Evolutionary conservation across 176 grass and related monocot genomes (phyloP).

Genomic region (Oryza glumipatula): DNA sequence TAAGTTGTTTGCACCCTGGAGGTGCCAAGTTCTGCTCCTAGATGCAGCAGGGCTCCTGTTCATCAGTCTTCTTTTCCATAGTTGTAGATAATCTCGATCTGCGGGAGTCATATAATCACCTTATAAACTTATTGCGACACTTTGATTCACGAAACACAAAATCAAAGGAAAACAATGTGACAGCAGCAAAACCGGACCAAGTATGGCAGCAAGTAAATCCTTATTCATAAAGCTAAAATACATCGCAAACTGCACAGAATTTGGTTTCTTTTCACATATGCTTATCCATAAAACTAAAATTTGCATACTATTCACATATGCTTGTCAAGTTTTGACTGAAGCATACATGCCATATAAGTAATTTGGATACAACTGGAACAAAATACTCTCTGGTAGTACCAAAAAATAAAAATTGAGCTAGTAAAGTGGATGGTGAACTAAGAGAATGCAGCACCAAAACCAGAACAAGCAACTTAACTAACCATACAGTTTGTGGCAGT

Average conservation of each 20-base stretch:
- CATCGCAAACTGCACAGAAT: too few relatives aligned
- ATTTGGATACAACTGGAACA: background rate
- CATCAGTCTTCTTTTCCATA: conserved; percentile 82
- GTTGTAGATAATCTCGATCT: conserved; percentile 94
- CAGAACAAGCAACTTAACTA: background rate
- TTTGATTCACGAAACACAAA: conserved; percentile 4
- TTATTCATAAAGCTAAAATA: too few relatives aligned
- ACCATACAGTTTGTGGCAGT: background rate
- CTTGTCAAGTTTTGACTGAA: too few relatives aligned
- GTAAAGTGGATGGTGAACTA: background rate
- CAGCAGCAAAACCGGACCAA: background rate
- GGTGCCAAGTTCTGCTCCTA: conserved; percentile 40
- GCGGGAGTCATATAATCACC: conserved; percentile 12
- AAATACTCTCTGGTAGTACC: background rate
- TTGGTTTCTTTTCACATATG: too few relatives aligned
- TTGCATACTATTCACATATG: too few relatives aligned
- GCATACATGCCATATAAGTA: too few relatives aligned
- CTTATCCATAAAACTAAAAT: too few relatives aligned
- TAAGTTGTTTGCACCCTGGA: conserved; percentile 23
- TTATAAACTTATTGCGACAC: background rate
- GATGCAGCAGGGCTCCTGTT: conserved; percentile 17
- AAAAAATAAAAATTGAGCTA: background rate
- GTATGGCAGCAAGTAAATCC: background rate
- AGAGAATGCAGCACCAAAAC: background rate
- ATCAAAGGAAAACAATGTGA: background rate